Conservation (phyloP, 495 filamentous ascomycete species). For the Rhypophila decipiens region DNA sequence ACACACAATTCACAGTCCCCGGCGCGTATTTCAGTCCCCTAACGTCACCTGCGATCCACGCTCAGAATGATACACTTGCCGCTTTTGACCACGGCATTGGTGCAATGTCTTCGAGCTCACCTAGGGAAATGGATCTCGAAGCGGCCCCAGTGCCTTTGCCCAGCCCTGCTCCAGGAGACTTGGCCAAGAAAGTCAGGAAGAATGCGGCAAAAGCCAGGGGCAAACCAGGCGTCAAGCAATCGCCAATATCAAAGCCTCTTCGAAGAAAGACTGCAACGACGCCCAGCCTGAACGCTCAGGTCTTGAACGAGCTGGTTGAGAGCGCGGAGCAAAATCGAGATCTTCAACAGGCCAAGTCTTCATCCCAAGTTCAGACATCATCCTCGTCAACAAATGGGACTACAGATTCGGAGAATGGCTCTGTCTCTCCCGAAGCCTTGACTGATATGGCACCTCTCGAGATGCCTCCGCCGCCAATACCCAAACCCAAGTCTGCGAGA, state of each 20-base stretch:
- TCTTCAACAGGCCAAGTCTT: constrained; percentile 8
- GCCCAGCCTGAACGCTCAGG: constrained; percentile 50
- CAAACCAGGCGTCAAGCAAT: constrained; percentile 59
- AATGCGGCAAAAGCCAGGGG: constrained; percentile 39
- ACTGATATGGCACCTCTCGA: constrained; percentile 29
- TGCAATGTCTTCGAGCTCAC: constrained; percentile 33
- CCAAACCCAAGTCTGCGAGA: constrained; percentile 37
- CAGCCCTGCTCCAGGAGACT: constrained; percentile 26
- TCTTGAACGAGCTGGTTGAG: constrained; percentile 46
- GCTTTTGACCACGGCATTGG: constrained; percentile 36
- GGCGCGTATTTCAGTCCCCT: constrained; percentile 93
- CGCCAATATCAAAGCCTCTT: constrained; percentile 77
- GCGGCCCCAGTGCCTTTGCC: constrained; percentile 19
- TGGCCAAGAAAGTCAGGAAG: constrained; percentile 44
- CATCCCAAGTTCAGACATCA: constrained; percentile 22
- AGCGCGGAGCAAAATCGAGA: constrained; percentile 18
- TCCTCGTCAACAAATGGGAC: constrained; percentile 28
- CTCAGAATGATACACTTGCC: constrained; percentile 54
- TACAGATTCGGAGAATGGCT: constrained; percentile 45
- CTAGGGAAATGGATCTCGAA: constrained; percentile 41
- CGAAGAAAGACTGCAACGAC: constrained; percentile 55
- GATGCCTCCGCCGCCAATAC: constrained; percentile 54
- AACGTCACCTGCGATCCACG: constrained; percentile 84
- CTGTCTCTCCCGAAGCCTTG: constrained; percentile 49
- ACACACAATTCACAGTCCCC: constrained; percentile 73